Percentiles rank a stretch among this genome's conserved stretches.
Evolutionary conservation across 148 eudicot species (phyloP).

Genomic region (Heliosperma pusillum): DNA sequence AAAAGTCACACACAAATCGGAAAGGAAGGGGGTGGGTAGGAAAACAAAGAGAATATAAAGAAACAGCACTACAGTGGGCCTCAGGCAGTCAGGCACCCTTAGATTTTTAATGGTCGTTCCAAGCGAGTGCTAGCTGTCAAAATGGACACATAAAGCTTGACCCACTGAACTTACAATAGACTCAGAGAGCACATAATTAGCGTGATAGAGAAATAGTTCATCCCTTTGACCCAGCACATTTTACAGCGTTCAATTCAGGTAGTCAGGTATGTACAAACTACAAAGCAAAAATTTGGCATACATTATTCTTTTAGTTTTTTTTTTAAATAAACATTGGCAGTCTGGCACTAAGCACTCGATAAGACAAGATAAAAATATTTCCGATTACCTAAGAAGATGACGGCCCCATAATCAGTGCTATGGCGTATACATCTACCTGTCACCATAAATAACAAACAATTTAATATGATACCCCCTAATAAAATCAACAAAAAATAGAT

Average conservation of each 20-base stretch:
- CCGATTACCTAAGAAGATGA: constrained; percentile 80
- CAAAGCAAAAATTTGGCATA: neutral
- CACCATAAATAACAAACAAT: constrained; percentile 24
- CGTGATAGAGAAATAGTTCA: neutral
- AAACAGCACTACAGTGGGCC: too few relatives aligned
- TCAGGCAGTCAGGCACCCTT: neutral
- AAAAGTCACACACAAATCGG: neutral
- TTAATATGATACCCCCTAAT: neutral
- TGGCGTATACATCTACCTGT: constrained; percentile 97
- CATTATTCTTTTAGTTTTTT: neutral
- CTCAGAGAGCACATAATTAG: constrained; percentile 6
- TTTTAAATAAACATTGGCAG: too few relatives aligned
- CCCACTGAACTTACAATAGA: constrained; percentile 5
- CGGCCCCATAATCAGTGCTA: constrained; percentile 85
- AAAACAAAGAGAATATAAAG: neutral
- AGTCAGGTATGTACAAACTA: neutral
- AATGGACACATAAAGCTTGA: neutral
- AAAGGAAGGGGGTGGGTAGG: neutral
- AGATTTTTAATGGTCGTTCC: neutral
- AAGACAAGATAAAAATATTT: neutral
- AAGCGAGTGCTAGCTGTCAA: neutral
- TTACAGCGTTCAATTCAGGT: neutral
- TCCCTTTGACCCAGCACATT: neutral
- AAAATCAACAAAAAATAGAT: neutral
- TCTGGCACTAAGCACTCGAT: neutral